Evolutionary conservation across 768 basidiomycete species (phyloP), one percentile per base, ranked within the genome.

Genomic region (Polyporus arcularius): DNA sequence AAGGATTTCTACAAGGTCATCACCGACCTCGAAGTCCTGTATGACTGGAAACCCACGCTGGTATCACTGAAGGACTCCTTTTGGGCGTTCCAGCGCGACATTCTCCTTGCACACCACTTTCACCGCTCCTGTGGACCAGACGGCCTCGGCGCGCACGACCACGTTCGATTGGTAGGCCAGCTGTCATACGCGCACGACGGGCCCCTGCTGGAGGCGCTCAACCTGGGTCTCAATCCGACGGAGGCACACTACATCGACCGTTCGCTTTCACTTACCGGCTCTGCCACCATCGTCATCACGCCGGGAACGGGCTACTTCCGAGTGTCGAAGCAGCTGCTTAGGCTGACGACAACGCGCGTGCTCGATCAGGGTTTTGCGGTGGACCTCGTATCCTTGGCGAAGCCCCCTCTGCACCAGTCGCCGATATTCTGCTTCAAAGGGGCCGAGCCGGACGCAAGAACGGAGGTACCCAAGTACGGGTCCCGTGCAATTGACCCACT

Each of bases 1-100:
- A 96, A 97, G 73, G 97, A 97, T 71, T 96, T 96, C 68, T 98
- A 87, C 83, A 95, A 96, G 74, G 88, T 98, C 66, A 91, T 96
- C 69, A 91, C 93, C 4, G 96, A 98, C 70, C 79, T 96, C 35
- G 94, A 98, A 69, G 85, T 93, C 49, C 81, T 94, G 46, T 78
- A 85, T 59, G 92, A 96, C 68, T 96, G 95, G 93, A 89, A 89
- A 63, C 83, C 88, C 1, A 93, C 91, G 0, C 82, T 98, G 4
- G 87, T 92, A 61, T 86, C 84, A 70, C 82, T 98, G 69, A 96
- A 96, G 72, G 86, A 91, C 70, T 87, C 94, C 2, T 90, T 94
- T 70, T 92, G 89, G 88, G 88, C 85, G 65, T 96, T 95, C 69
- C 94, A 97, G 69, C 83, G 90, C 49, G 93, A 96, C 67, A 94